Percentiles rank a stretch among this genome's conserved stretches.
phyloP scores from a whole-genome alignment of 1,139 yeast genomes.

The Geotrichum aggregatum region DNA sequence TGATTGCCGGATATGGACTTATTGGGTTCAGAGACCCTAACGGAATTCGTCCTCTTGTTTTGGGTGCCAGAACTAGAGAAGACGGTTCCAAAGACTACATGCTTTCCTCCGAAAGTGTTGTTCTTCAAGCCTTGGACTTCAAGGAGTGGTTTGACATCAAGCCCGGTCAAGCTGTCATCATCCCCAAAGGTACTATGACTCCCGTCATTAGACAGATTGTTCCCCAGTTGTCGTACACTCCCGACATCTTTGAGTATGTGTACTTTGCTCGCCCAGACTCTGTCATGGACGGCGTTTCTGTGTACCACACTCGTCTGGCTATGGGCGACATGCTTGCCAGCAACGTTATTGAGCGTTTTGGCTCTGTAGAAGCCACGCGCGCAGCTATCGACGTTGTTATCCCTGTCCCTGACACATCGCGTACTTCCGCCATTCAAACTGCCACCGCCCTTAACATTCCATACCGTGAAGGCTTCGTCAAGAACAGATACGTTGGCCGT shows the following conservation, averaged over 20 bases:
- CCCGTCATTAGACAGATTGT: constrained; percentile 88
- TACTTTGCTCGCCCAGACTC: constrained; percentile 98
- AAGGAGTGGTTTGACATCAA: constrained; percentile 69
- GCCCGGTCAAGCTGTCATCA: constrained; percentile 96
- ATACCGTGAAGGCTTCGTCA: constrained; percentile 94
- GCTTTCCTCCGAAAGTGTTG: constrained; percentile 95
- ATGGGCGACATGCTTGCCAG: constrained; percentile 91
- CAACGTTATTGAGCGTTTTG: constrained; percentile 55
- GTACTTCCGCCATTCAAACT: constrained; percentile 91
- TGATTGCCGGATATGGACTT: constrained; percentile 93
- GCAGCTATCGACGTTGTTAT: constrained; percentile 84
- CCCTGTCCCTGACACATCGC: constrained; percentile 96
- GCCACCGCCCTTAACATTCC: constrained; percentile 77
- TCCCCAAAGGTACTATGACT: constrained; percentile 62
- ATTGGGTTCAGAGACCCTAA: constrained; percentile 96
- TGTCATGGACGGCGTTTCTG: constrained; percentile 90
- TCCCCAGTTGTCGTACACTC: constrained; percentile 74
- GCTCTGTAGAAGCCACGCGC: constrained; percentile 46
- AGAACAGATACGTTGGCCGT: constrained; percentile 94
- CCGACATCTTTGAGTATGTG: constrained; percentile 95
- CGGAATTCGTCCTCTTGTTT: constrained; percentile 86
- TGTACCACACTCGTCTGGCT: constrained; percentile 83
- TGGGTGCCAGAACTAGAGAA: constrained; percentile 68
- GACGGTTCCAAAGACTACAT: constrained; percentile 84
- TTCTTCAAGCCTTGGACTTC: constrained; percentile 88